A percentile compares a stretch with the other conserved stretches of the same genome.
These are phyloP conservation scores for Gossypium rotundifolium DNA, from an alignment of 345 rosid genomes.

Conservation along the genomic window DNA sequence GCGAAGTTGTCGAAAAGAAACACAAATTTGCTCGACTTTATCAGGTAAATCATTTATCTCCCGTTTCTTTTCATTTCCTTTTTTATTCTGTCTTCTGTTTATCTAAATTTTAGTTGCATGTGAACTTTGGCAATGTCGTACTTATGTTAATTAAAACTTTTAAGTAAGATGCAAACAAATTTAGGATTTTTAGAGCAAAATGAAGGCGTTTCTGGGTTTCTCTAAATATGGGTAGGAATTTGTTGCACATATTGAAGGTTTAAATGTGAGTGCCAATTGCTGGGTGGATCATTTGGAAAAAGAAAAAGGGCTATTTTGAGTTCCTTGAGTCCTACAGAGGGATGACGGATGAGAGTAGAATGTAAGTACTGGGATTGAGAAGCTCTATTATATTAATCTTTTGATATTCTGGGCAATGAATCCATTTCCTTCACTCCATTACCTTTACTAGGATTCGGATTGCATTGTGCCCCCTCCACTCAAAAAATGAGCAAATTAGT, in stretches of 20 bases:
- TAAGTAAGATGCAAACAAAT: background rate
- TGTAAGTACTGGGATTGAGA: background rate
- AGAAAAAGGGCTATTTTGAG: background rate
- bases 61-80: background rate
- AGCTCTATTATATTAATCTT: background rate
- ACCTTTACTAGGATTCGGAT: no score
- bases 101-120: background rate
- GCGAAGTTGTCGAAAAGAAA: slow-evolving; percentile 68
- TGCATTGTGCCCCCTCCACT: no score
- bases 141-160: background rate
- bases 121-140: background rate
- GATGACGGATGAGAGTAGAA: background rate
- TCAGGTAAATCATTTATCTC: slow-evolving; percentile 41
- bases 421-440: background rate
- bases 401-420: background rate
- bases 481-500: no score
- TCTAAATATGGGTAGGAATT: background rate
- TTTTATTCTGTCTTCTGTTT: background rate
- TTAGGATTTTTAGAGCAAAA: background rate
- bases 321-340: no score
- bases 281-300: no score
- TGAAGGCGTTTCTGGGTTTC: background rate
- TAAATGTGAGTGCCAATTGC: background rate
- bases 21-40: slow-evolving; percentile 64
- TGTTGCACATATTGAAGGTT: background rate